These are phyloP conservation scores for Gyrodon lividus DNA, from an alignment of 768 basidiomycete genomes.

Conservation along the genomic window DNA sequence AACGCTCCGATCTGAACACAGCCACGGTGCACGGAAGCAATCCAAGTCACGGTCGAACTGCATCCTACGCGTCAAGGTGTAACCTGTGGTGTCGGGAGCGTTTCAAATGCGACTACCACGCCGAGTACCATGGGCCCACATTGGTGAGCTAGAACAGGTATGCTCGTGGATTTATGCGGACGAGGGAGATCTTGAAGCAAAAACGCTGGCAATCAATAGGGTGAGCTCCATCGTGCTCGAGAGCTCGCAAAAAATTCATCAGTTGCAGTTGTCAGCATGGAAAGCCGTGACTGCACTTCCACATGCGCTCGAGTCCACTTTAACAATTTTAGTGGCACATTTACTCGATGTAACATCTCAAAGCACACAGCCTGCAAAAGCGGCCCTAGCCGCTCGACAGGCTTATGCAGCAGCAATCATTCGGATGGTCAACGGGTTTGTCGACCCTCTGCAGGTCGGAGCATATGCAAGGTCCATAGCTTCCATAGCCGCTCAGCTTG, in stretches of 20 bases:
- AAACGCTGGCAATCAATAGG: slow-evolving; percentile 57
- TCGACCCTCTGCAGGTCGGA: slow-evolving; percentile 90
- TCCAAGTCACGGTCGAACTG: neutral
- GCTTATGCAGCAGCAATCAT: slow-evolving; percentile 80
- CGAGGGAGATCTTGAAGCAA: slow-evolving; percentile 56
- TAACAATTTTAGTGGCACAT: slow-evolving; percentile 60
- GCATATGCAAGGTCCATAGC: slow-evolving; percentile 89
- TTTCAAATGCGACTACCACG: slow-evolving; percentile 67
- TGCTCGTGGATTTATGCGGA: slow-evolving; percentile 75
- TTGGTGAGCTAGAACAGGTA: slow-evolving; percentile 70
- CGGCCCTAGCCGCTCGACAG: slow-evolving; percentile 61
- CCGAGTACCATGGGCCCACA: slow-evolving; percentile 74
- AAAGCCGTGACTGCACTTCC: slow-evolving; percentile 71
- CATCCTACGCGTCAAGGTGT: neutral
- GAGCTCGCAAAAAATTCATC: slow-evolving; percentile 7
- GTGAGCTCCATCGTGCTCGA: slow-evolving; percentile 40
- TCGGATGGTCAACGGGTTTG: slow-evolving; percentile 90
- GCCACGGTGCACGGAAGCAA: neutral
- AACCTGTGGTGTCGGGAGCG: neutral
- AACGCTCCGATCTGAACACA: neutral
- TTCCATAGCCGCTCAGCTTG: slow-evolving; percentile 81
- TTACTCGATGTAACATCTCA: slow-evolving; percentile 46
- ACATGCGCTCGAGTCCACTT: slow-evolving; percentile 74
- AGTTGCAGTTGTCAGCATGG: slow-evolving; percentile 73
- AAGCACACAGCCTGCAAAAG: slow-evolving; percentile 19